A percentile compares a stretch with the other conserved stretches of the same genome.
Evolutionary conservation across 2,329 filamentous ascomycete species (phyloP).

Genomic region (Sporothrix mexicana): DNA sequence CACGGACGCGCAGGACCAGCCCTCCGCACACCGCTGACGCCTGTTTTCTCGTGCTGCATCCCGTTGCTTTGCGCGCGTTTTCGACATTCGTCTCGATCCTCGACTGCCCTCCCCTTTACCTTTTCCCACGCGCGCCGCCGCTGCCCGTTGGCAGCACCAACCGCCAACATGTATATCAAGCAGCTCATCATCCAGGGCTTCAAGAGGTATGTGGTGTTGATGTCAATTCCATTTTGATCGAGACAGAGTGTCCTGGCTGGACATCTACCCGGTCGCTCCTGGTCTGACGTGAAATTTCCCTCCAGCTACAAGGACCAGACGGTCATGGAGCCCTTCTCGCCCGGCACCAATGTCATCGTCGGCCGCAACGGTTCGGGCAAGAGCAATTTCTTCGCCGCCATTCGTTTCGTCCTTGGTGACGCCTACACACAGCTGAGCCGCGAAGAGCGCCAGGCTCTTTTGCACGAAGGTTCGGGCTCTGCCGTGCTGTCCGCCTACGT

Average conservation of each 20-base stretch:
- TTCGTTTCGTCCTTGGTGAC: slow-evolving; percentile 97
- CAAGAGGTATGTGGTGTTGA: slow-evolving; percentile 73
- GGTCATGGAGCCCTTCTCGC: slow-evolving; percentile 96
- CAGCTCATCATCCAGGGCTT: slow-evolving; percentile 99
- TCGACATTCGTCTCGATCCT: neutral
- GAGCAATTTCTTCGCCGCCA: slow-evolving; percentile 99
- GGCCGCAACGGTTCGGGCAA: slow-evolving; percentile 99
- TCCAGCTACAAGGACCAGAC: slow-evolving; percentile 98
- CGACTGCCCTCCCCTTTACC: slow-evolving; percentile 7
- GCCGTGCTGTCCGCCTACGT: slow-evolving; percentile 99
- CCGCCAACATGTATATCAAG: slow-evolving; percentile 88
- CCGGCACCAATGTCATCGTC: slow-evolving; percentile 97
- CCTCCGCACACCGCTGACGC: neutral
- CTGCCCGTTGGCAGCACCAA: slow-evolving; percentile 42
- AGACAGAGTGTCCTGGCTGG: neutral
- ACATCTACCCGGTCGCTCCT: too few species aligned
- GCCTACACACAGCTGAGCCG: slow-evolving; percentile 94
- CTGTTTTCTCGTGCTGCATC: neutral
- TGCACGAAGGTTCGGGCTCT: slow-evolving; percentile 98
- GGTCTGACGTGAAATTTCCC: slow-evolving; percentile 38
- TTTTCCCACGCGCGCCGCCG: slow-evolving; percentile 34
- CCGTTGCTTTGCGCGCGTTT: neutral
- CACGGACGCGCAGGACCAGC: slow-evolving; percentile 22
- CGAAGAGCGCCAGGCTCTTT: slow-evolving; percentile 90
- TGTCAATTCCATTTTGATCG: too few species aligned